These are phyloP conservation scores for Aspergillus flavus DNA, from an alignment of 2,329 filamentous ascomycete genomes.

Conservation along the genomic window DNA sequence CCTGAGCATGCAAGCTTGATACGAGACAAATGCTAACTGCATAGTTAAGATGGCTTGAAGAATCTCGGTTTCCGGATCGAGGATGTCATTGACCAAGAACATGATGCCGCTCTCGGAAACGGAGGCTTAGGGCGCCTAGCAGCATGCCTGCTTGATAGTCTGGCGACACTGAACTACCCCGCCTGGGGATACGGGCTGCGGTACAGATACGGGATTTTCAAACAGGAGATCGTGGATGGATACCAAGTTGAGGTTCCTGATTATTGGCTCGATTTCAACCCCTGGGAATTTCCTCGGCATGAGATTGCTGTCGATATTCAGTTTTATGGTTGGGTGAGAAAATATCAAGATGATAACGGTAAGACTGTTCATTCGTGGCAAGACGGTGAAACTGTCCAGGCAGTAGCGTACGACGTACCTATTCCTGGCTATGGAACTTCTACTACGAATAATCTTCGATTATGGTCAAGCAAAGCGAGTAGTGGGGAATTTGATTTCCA, in stretches of 20 bases:
- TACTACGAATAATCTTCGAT: conserved; percentile 92
- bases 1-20: conserved; percentile 12
- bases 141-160: conserved; percentile 94
- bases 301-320: conserved; percentile 96
- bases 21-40: conserved; percentile 19
- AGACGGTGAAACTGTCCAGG: conserved; percentile 87
- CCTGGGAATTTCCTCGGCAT: conserved; percentile 96
- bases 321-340: conserved; percentile 87
- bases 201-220: conserved; percentile 98
- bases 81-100: conserved; percentile 90
- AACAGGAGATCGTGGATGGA: conserved; percentile 97
- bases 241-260: conserved; percentile 98
- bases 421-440: conserved; percentile 88
- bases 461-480: conserved; percentile 97
- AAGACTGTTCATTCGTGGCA: conserved; percentile 80
- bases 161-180: conserved; percentile 91
- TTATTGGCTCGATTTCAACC: conserved; percentile 99
- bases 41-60: conserved; percentile 68
- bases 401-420: conserved; percentile 89
- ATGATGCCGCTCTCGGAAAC: conserved; percentile 94
- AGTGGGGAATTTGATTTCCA: conserved; percentile 99
- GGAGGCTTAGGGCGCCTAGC: conserved; percentile 92
- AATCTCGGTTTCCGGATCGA: conserved; percentile 97
- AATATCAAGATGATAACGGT: conserved; percentile 72
- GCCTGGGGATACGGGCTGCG: conserved; percentile 97